Base-by-base conservation (phyloP, 2,329 filamentous ascomycete genomes). In the Coniochaeta hoffmannii region DNA sequence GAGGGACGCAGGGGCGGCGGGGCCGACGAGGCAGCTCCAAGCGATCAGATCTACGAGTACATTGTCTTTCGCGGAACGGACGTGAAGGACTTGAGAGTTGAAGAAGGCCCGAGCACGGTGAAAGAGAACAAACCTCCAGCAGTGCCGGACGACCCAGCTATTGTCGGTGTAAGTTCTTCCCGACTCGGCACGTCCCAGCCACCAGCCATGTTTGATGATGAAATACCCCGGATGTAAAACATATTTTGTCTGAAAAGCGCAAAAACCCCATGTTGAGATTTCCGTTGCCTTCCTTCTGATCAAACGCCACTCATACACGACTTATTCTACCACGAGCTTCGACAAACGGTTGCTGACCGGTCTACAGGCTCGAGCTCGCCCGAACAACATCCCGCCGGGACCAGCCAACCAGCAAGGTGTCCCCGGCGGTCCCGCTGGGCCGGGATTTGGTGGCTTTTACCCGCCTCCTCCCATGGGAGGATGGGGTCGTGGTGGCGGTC, bases 251-350 rank as follows among this genome's bases (percentile, higher is more conserved):
- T 87, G 88, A 88, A 88, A 46, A 87, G 90, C 90, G 91, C 91
- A 96, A 86, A 84, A 90, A 87, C 78, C 63, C 81, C 82, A 78
- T 96, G 92, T 96, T 86, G 92, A 96, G 84, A 87, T 88, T 87
- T 96, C 92, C 91, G 92, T 96, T 97, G 92, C 91, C 92, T 97
- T 97, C 92, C 92, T 97, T 96, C 91, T 97, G 91, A 96, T 85
- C 68, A 60, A 65, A 56, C 56, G 62, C 64, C 63, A 55, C 51
- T 55, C 60, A 51, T 61, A 50, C 51, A 53, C 36, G 15, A 34
- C 22, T 31, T 54, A 31, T 56, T 28, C 36, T 26, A 22, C 41
- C 24, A 15, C 41, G 15, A 10, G 10, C 41, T 46, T 24, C 9
- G n/a, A 9, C 41, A 15, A 26, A 15, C 22, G 38, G 50, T 41